These are phyloP conservation scores for Rhododendron ferrugineum DNA, from an alignment of 148 eudicot genomes.

Conservation along the genomic window DNA sequence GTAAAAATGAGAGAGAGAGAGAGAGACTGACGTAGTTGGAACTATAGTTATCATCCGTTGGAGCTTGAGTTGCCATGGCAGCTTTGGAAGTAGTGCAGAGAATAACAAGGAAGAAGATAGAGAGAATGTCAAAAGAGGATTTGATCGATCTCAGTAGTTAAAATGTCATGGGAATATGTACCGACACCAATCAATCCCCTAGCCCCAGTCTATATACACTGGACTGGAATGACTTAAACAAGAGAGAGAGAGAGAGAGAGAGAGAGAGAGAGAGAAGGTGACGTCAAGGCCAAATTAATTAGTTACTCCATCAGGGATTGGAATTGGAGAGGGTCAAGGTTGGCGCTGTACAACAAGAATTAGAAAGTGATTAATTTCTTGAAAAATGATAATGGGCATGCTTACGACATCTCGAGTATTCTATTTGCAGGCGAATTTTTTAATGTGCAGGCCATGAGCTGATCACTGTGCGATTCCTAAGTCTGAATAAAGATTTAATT, in stretches of 20 bases:
- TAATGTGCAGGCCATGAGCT: background rate
- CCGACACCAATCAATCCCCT: background rate
- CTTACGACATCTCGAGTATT: background rate
- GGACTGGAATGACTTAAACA: background rate
- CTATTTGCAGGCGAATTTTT: background rate
- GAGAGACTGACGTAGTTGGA: background rate
- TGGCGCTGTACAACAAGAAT: background rate
- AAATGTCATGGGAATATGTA: background rate
- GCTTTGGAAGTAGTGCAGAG: background rate
- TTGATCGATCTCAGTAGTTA: background rate
- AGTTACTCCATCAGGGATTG: background rate
- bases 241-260: background rate
- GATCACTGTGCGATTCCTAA: background rate
- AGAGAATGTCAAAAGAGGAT: background rate
- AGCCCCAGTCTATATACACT: background rate
- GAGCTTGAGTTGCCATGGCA: slow-evolving; percentile 7
- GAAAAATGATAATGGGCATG: background rate
- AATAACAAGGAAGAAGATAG: background rate
- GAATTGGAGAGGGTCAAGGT: background rate
- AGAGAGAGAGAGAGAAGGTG: background rate
- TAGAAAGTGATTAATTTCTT: background rate
- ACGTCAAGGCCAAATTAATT: background rate
- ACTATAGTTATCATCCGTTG: background rate
- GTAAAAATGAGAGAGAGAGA: background rate
- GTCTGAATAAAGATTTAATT: background rate